phyloP scores from a whole-genome alignment of 148 eudicot species.

The Limonium bicolor region DNA sequence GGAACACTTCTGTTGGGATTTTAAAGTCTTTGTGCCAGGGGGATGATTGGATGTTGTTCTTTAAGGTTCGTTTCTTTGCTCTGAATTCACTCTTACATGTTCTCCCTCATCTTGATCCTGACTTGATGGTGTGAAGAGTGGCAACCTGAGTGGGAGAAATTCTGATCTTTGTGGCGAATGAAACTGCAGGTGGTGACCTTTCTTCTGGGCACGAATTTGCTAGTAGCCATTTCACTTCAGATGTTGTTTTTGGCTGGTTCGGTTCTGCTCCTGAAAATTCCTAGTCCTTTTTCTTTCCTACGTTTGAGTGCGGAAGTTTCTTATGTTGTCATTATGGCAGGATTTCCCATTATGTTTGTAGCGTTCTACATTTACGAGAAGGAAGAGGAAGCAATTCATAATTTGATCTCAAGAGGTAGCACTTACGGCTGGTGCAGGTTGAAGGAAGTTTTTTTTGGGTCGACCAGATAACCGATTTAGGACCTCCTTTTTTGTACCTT shows the following conservation, averaged over 20 bases:
- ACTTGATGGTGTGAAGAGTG: not conserved
- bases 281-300: not conserved
- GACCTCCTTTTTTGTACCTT: too few species aligned
- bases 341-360: slow-evolving; percentile 29
- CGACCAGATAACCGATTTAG: too few species aligned
- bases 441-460: too few species aligned
- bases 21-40: slow-evolving; percentile 66
- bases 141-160: not conserved
- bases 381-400: slow-evolving; percentile 59
- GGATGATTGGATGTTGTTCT: slow-evolving; percentile 29
- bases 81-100: not conserved
- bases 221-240: slow-evolving; percentile 46
- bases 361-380: slow-evolving; percentile 54
- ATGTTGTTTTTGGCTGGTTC: slow-evolving; percentile 43
- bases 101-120: not conserved
- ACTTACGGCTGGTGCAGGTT: slow-evolving; percentile 26
- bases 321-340: slow-evolving; percentile 14
- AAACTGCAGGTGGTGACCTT: slow-evolving; percentile 37
- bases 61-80: not conserved
- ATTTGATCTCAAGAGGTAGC: slow-evolving; percentile 13
- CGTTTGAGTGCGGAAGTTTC: not conserved
- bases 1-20: slow-evolving; percentile 42
- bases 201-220: slow-evolving; percentile 31
- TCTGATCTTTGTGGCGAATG: slow-evolving; percentile 4
- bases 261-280: not conserved